Evolutionary conservation across 805 yeast species (phyloP), one percentile per base, ranked within the genome.

Genomic region (Saturnispora sanitii): DNA sequence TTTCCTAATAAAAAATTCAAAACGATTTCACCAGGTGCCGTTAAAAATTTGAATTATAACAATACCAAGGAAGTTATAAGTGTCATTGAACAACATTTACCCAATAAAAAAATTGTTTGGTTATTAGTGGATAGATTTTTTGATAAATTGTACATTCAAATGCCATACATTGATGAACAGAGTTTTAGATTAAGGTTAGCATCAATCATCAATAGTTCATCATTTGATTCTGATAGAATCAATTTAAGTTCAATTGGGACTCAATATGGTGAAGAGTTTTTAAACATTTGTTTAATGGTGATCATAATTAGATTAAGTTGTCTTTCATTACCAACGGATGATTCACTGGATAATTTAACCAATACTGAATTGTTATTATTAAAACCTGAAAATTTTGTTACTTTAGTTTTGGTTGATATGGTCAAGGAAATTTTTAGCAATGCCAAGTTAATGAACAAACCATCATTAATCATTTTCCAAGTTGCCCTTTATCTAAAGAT

Each of bases 141-240:
- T 53, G 66, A 65, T 9, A 65, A 68, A 26, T 58, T 80, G 4
- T 82, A 82, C 53, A 71, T 82, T 12, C 77, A 71, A 42, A 64
- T 80, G 49, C 88, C 92, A 3, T 76, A 71, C 46, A 58, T 80
- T 26, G 86, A 80, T 55, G 85, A 80, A 53, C 60, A 49, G 39
- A 62, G 63, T 8, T 73, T 75, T 53, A 66, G 66, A 40, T 48
- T 48, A 16, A 68, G 69, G 37, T 55, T 76, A 15, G 48, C 59
- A 1, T 52, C 65, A 19, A 67, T 77, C 6, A 57, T 77, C 25
- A 81, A 77, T 12, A 39, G 56, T 1, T 60, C 57, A 20, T 65
- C 64, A 37, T 44, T 40, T 59, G 58, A 45, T 33, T 52, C 56
- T 13, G 60, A 60, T 35, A 54, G 54, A 39, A 55, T 61, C 17